A percentile compares a stretch with the other conserved stretches of the same genome.
These are phyloP conservation scores for Candida patagonica DNA, from an alignment of 805 yeast genomes.

Conservation along the genomic window DNA sequence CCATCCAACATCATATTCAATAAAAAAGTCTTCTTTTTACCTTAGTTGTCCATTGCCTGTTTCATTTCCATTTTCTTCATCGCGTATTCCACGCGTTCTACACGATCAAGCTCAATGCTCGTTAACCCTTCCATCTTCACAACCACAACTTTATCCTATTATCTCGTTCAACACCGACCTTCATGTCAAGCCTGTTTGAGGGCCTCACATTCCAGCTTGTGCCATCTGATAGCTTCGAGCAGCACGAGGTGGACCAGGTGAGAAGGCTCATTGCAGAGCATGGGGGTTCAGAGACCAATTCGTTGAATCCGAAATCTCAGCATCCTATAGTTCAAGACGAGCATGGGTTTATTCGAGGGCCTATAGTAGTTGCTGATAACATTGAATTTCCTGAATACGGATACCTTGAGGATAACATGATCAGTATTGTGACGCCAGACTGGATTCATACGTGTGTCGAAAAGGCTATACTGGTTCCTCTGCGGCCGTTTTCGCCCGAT, in stretches of 20 bases:
- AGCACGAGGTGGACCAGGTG: constrained; percentile 5
- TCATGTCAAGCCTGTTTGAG: constrained; percentile 4
- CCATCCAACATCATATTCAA: too few species aligned
- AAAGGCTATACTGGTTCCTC: constrained; percentile 36
- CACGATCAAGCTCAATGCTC: too few species aligned
- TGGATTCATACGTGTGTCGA: constrained; percentile 50
- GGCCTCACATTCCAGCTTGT: constrained; percentile 1
- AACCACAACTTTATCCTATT: too few species aligned
- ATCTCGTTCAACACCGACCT: too few species aligned
- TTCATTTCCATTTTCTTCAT: too few species aligned
- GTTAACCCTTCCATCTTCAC: too few species aligned
- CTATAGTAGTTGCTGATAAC: constrained; percentile 39
- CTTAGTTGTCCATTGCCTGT: too few species aligned
- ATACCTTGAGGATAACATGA: constrained; percentile 41
- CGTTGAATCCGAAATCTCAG: neutral
- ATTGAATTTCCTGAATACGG: constrained; percentile 44
- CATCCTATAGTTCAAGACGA: neutral
- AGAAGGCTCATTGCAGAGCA: neutral
- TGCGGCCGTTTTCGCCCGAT: constrained; percentile 62
- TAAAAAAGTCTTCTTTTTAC: too few species aligned
- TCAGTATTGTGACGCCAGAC: constrained; percentile 53
- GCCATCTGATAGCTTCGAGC: constrained; percentile 1
- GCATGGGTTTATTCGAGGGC: neutral
- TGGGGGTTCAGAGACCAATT: neutral
- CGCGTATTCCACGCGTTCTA: too few species aligned